Evolutionary conservation across 2,329 filamentous ascomycete species (phyloP).

Genomic region (Hypoxylon sp.): DNA sequence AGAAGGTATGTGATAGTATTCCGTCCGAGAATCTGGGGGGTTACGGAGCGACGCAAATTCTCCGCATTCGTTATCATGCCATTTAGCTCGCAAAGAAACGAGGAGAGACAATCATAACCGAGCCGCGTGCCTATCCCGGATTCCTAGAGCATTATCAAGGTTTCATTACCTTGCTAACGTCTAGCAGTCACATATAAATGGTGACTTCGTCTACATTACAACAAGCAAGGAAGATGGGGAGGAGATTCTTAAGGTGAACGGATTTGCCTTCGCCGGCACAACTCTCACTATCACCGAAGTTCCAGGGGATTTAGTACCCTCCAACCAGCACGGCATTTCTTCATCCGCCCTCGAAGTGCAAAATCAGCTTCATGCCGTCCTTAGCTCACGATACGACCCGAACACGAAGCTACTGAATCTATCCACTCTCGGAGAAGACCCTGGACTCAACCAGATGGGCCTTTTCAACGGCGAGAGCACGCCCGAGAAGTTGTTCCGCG

Average conservation of each 20-base stretch:
- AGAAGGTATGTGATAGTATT: conserved; percentile 75
- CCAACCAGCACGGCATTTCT: conserved; percentile 54
- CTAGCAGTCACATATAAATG: conserved; percentile 73
- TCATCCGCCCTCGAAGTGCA: conserved; percentile 68
- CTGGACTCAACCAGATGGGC: conserved; percentile 74
- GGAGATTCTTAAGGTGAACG: conserved; percentile 72
- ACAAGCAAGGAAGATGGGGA: conserved; percentile 70
- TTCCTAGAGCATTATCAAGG: conserved; percentile 50
- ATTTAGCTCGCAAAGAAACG: conserved; percentile 50
- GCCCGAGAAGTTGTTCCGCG: conserved; percentile 88
- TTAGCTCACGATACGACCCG: conserved; percentile 77
- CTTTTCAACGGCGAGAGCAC: conserved; percentile 77
- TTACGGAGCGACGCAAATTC: conserved; percentile 51
- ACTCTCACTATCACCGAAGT: conserved; percentile 64
- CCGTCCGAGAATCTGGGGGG: conserved; percentile 55
- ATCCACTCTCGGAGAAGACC: conserved; percentile 77
- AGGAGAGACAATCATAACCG: conserved; percentile 49
- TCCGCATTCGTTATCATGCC: conserved; percentile 52
- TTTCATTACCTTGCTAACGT: conserved; percentile 71
- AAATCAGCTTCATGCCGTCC: conserved; percentile 72
- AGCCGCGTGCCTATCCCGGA: conserved; percentile 51
- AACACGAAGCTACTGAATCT: conserved; percentile 81
- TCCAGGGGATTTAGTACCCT: conserved; percentile 53
- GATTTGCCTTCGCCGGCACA: conserved; percentile 72
- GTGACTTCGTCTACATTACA: conserved; percentile 74